A percentile compares a stretch with the other conserved stretches of the same genome.
Evolutionary conservation across 1,139 yeast genomes (phyloP).

Genomic region (Nakaseomyces nivariensis): DNA sequence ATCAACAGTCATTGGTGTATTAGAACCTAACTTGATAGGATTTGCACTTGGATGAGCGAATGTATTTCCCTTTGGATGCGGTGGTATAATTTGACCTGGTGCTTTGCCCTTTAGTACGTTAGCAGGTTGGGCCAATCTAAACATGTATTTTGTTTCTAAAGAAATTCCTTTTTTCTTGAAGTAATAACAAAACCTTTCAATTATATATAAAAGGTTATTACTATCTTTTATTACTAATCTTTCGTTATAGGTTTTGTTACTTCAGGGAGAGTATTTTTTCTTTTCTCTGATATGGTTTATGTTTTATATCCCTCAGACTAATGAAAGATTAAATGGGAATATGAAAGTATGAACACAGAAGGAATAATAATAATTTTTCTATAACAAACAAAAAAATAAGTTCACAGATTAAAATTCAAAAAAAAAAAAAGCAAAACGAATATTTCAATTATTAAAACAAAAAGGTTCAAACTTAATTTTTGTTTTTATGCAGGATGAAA

Average conservation of each 20-base stretch:
- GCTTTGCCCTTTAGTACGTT: slow-evolving; percentile 22
- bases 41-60: slow-evolving; percentile 2
- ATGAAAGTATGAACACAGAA: neutral
- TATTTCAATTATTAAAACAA: no score
- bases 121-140: slow-evolving; percentile 23
- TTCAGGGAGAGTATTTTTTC: neutral
- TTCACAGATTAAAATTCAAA: no score
- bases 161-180: neutral
- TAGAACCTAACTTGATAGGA: neutral
- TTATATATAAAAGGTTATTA: no score
- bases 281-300: neutral
- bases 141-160: slow-evolving; percentile 9
- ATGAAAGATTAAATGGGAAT: neutral
- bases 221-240: no score
- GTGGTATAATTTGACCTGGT: slow-evolving; percentile 18
- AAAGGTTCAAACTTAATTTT: no score
- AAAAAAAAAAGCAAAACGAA: no score
- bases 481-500: no score
- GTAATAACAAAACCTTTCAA: no score
- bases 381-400: no score
- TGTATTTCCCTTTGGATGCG: slow-evolving; percentile 2
- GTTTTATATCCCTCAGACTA: neutral
- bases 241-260: no score
- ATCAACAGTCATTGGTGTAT: slow-evolving; percentile 1
- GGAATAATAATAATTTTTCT: neutral